Percentiles rank a stretch among this genome's conserved stretches.
Conservation (phyloP, 1,139 yeast genomes). For the Kluyveromyces sp. region DNA sequence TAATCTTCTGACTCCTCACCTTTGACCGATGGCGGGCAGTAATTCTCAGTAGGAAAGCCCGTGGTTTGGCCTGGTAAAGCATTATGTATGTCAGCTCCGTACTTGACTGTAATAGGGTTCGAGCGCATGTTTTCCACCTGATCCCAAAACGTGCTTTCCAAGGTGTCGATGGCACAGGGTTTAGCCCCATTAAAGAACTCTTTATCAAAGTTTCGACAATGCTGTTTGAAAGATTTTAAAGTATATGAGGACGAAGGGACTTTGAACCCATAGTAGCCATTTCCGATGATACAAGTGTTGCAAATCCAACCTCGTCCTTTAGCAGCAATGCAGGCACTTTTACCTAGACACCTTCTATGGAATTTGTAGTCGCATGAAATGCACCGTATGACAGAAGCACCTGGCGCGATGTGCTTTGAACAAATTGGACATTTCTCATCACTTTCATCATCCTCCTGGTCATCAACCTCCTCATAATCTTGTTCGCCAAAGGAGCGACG, state of each 20-base stretch:
- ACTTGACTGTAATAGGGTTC: conserved; percentile 47
- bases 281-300: conserved; percentile 72
- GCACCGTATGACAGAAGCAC: conserved; percentile 49
- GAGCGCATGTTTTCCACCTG: conserved; percentile 39
- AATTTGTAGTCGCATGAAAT: conserved; percentile 67
- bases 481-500: conserved; percentile 12
- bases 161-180: conserved; percentile 29
- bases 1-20: conserved; percentile 27
- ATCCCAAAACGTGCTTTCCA: conserved; percentile 59
- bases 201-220: conserved; percentile 48
- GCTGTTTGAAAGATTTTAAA: conserved; percentile 49
- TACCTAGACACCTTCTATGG: conserved; percentile 54
- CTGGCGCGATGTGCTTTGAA: conserved; percentile 33
- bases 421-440: conserved; percentile 50
- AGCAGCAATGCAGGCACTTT: conserved; percentile 35
- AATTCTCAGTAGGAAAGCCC: conserved; percentile 48
- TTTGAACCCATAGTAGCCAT: conserved; percentile 86
- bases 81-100: conserved; percentile 76
- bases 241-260: conserved; percentile 60
- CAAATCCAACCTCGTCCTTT: conserved; percentile 65
- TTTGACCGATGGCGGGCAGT: conserved; percentile 22
- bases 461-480: conserved; percentile 34
- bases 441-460: conserved; percentile 31
- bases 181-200: conserved; percentile 33
- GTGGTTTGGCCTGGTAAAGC: conserved; percentile 53